Evolutionary conservation across 352 stramenopile species (phyloP).

Genomic region (Elongisporangium senticosum): DNA sequence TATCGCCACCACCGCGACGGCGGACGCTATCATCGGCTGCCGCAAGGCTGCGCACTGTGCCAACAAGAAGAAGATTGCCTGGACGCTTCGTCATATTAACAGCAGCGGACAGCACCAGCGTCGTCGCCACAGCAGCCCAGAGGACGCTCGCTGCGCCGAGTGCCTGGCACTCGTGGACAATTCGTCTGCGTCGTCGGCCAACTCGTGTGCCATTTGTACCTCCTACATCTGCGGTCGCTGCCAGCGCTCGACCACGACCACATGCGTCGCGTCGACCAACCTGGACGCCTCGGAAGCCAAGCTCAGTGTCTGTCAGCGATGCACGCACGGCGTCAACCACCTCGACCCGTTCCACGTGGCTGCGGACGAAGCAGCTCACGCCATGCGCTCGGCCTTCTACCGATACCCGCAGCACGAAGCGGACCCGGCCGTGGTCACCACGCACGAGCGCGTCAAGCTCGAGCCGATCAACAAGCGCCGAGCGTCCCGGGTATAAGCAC

Average conservation of each 20-base stretch:
- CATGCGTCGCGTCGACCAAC: neutral
- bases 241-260: slow-evolving; percentile 6
- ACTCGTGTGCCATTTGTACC: slow-evolving; percentile 7
- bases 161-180: slow-evolving; percentile 2
- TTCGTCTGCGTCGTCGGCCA: slow-evolving; percentile 5
- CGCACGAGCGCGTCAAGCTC: slow-evolving; percentile 13
- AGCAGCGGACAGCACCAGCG: neutral
- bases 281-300: neutral
- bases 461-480: slow-evolving; percentile 15
- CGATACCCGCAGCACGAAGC: neutral
- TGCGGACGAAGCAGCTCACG: slow-evolving; percentile 8
- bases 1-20: slow-evolving; percentile 12
- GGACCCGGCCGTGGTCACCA: neutral
- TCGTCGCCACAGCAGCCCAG: neutral
- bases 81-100: slow-evolving; percentile 19
- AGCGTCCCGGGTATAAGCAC: neutral
- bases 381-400: slow-evolving; percentile 3
- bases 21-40: slow-evolving; percentile 20
- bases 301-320: slow-evolving; percentile 10
- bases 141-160: slow-evolving; percentile 1
- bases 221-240: slow-evolving; percentile 1
- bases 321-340: slow-evolving; percentile 4
- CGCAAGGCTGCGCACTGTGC: slow-evolving; percentile 8
- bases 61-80: slow-evolving; percentile 29
- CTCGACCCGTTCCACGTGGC: slow-evolving; percentile 10